Base-by-base conservation (phyloP, 495 filamentous ascomycete species). In the Neurospora sp. region DNA sequence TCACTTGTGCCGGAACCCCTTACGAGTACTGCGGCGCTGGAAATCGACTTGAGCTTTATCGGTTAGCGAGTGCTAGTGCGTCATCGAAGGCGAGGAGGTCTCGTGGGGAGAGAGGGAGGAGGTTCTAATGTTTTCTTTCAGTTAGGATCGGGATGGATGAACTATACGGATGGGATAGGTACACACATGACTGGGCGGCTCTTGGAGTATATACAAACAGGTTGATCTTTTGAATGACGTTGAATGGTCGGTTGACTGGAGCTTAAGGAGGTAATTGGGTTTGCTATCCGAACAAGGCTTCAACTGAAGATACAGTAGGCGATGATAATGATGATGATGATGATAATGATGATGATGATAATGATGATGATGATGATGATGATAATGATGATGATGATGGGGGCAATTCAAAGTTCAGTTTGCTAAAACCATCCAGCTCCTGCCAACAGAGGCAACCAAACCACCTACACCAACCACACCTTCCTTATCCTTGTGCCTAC, bases 1-100 rank as follows among this genome's bases (percentile, higher is more conserved):
- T 84, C 79, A 68, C 72, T 7, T 86, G 85, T 74, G 77, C 76
- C 31, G 85, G 85, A 35, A 77, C 84, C 31, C 53, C 73, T 5
- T 76, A 61, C 45, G 74, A 85, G 75, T 81, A 79, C 44, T 87
- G 85, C 73, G 85, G 85, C 31, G 82, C 78, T 3, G 81, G 82
- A 9, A 82, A 84, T 70, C 74, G 84, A 31, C 75, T 86, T 7
- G 78, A 78, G 68, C 77, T 87, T 12, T 84, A 86, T 73, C 72
- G 69, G 18, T 72, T 79, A 18, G 53, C 53, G 53, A 65, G 53
- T 65, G 27, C 53, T 37, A 35, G 12, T 65, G 9, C 53, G 2
- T 35, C 53, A 1, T 10, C 44, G 9, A 65, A 65, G 27, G 27
- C 31, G 1, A 65, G 7, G 53, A 37, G 53, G n/a, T 9, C 44